Evolutionary conservation across 2,329 filamentous ascomycete genomes (phyloP).

Genomic region (Cytospora schulzeri): DNA sequence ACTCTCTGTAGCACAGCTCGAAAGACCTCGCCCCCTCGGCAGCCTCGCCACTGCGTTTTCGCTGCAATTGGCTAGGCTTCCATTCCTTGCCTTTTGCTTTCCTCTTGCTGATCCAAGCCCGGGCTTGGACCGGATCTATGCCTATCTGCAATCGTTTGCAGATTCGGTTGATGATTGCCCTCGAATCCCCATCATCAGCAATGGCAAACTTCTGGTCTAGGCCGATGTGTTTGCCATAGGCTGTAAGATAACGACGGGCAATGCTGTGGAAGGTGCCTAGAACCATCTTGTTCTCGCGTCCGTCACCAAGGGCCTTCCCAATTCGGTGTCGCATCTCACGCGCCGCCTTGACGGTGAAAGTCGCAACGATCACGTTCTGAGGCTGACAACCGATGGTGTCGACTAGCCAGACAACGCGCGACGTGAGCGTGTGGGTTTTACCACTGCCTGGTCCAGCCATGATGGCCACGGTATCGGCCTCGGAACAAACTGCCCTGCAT

Average conservation of each 20-base stretch:
- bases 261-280: conserved; percentile 96
- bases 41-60: conserved; percentile 43
- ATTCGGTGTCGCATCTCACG: conserved; percentile 92
- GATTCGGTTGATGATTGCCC: conserved; percentile 79
- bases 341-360: conserved; percentile 95
- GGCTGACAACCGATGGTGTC: conserved; percentile 71
- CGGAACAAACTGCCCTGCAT: conserved; percentile 56
- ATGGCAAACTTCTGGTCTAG: conserved; percentile 85
- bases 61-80: conserved; percentile 31
- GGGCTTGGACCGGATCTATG: conserved; percentile 71
- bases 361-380: conserved; percentile 90
- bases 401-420: conserved; percentile 87
- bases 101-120: conserved; percentile 72
- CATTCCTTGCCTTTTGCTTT: conserved; percentile 58
- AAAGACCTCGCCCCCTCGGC: conserved; percentile 57
- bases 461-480: conserved; percentile 61
- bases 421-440: conserved; percentile 94
- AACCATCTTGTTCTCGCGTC: conserved; percentile 73
- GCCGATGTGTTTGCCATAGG: conserved; percentile 83
- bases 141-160: conserved; percentile 71
- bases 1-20: conserved; percentile 69
- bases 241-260: conserved; percentile 77
- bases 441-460: conserved; percentile 72
- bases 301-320: conserved; percentile 75
- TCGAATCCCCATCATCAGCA: conserved; percentile 80